Conservation (phyloP, 140 eudicot genomes). For the Anethum foeniculum region DNA sequence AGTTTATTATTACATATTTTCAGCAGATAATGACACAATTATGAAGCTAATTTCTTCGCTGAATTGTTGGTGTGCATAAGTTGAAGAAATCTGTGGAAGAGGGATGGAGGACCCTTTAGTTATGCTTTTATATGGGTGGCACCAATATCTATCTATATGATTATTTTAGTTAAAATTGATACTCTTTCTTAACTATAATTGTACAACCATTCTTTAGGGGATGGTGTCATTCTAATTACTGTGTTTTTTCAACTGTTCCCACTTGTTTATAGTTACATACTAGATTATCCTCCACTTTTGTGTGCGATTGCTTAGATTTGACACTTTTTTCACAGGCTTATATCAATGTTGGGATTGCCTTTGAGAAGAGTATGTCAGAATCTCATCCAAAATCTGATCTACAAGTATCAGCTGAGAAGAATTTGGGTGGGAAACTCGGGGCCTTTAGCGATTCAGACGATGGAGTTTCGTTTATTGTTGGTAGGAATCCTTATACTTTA, state of each 20-base stretch:
- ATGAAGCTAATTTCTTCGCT: background rate
- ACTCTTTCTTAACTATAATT: background rate
- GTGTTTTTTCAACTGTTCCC: background rate
- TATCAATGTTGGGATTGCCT: conserved; percentile 87
- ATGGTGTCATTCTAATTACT: background rate
- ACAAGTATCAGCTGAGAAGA: conserved; percentile 43
- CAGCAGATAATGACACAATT: background rate
- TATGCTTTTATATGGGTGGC: background rate
- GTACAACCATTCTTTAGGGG: background rate
- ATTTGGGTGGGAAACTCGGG: conserved; percentile 34
- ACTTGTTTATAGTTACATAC: background rate
- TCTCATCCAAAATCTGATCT: conserved; percentile 38
- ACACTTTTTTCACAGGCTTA: conserved; percentile 56
- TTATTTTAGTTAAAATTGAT: background rate
- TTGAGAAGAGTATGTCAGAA: conserved; percentile 47
- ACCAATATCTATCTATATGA: background rate
- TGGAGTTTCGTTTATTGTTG: conserved; percentile 72
- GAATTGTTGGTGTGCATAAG: background rate
- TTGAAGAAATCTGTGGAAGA: background rate
- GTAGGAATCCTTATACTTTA: conserved; percentile 29
- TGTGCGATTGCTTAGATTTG: background rate
- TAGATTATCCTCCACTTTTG: background rate
- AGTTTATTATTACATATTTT: background rate
- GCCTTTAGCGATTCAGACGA: conserved; percentile 47
- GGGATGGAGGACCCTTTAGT: background rate